These are phyloP conservation scores for Trichoderma aggressivum DNA, from an alignment of 2,329 filamentous ascomycete genomes.

Conservation along the genomic window DNA sequence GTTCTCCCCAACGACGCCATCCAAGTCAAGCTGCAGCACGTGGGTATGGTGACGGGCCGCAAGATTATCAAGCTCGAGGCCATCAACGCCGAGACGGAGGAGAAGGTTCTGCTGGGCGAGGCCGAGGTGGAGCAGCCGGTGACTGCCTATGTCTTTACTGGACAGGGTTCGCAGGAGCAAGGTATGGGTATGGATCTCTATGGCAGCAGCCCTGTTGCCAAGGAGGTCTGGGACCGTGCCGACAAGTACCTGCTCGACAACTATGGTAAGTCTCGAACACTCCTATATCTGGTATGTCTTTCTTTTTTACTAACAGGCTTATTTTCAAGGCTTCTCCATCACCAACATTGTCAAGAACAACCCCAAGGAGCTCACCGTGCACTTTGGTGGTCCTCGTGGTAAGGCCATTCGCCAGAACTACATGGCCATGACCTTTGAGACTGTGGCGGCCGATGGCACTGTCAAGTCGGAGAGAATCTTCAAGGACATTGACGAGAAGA, in stretches of 20 bases:
- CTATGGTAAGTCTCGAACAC: constrained; percentile 86
- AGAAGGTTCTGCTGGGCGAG: constrained; percentile 92
- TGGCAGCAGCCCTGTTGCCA: constrained; percentile 85
- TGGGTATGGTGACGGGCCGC: constrained; percentile 95
- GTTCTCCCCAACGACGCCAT: constrained; percentile 95
- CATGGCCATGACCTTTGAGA: constrained; percentile 99
- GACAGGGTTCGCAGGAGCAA: constrained; percentile 97
- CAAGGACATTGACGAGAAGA: constrained; percentile 92
- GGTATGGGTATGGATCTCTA: constrained; percentile 99
- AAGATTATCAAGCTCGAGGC: constrained; percentile 99
- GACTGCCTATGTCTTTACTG: constrained; percentile 95
- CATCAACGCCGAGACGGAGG: constrained; percentile 90
- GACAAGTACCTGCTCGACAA: constrained; percentile 99
- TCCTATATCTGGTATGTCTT: too few relatives aligned
- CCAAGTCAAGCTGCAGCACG: constrained; percentile 90
- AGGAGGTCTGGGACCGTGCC: constrained; percentile 96
- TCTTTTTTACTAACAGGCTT: not conserved
- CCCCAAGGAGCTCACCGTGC: constrained; percentile 95
- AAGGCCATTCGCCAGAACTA: constrained; percentile 99
- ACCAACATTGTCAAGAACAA: constrained; percentile 99
- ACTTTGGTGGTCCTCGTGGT: constrained; percentile 94
- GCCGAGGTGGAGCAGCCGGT: constrained; percentile 97
- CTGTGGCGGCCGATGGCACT: constrained; percentile 83
- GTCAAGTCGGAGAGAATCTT: constrained; percentile 99
- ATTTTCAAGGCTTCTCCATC: constrained; percentile 74